Conservation (phyloP, 176 grass and related monocot genomes). For the Musa beccarii region DNA sequence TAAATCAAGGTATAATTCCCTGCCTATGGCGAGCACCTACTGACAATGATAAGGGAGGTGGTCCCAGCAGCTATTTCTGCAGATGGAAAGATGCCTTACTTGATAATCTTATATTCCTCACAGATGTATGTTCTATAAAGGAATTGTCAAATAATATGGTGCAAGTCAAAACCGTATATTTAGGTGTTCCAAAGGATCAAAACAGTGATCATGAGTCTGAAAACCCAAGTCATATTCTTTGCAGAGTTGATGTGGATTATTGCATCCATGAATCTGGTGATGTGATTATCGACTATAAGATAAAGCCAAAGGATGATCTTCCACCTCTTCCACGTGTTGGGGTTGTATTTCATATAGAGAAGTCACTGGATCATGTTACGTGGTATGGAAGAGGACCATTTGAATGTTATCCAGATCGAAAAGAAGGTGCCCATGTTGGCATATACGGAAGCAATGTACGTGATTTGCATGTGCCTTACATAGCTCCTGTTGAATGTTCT, state of each 20-base stretch:
- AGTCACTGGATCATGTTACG: constrained; percentile 38
- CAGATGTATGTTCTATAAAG: constrained; percentile 46
- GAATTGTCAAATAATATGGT: constrained; percentile 35
- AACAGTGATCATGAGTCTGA: constrained; percentile 15
- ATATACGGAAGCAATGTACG: constrained; percentile 54
- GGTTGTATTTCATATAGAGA: constrained; percentile 46
- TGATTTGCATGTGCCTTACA: constrained; percentile 80
- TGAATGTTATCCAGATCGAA: constrained; percentile 92
- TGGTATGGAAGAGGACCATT: constrained; percentile 76
- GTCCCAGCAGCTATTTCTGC: constrained; percentile 36
- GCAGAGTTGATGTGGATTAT: constrained; percentile 37
- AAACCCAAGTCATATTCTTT: constrained; percentile 16
- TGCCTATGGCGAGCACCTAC: constrained; percentile 83
- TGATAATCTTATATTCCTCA: constrained; percentile 38
- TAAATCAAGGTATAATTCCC: constrained; percentile 64
- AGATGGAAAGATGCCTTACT: constrained; percentile 63
- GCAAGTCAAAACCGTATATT: constrained; percentile 50
- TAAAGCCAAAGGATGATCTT: constrained; percentile 58
- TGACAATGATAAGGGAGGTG: constrained; percentile 91
- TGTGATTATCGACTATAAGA: constrained; percentile 48
- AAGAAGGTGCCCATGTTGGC: constrained; percentile 55
- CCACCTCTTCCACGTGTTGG: constrained; percentile 79
- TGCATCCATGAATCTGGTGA: constrained; percentile 59
- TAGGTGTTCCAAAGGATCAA: constrained; percentile 34
- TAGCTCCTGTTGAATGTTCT: constrained; percentile 49